These are phyloP conservation scores for Thymus mandschuricus DNA, from an alignment of 257 asterid species.

Conservation along the genomic window DNA sequence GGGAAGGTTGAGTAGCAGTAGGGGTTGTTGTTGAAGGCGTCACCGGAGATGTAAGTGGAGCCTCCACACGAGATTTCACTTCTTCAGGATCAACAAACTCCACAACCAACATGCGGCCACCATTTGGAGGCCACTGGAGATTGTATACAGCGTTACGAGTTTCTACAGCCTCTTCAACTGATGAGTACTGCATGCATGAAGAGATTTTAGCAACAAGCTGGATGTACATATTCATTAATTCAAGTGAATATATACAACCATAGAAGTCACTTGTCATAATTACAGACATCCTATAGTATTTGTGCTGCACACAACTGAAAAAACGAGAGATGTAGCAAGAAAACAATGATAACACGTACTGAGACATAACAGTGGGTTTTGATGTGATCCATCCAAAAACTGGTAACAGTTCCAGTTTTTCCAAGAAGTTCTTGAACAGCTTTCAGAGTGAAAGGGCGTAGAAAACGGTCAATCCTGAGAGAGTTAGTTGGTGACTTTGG, in stretches of 20 bases:
- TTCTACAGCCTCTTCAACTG: conserved; percentile 79
- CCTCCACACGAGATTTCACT: conserved; percentile 65
- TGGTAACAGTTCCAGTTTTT: conserved; percentile 65
- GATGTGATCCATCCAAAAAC: conserved; percentile 93
- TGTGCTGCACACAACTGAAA: background rate
- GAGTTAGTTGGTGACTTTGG: conserved; percentile 62
- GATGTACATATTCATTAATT: background rate
- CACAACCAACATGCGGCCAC: conserved; percentile 72
- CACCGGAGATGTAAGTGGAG: conserved; percentile 57
- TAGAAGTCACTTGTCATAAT: too few relatives aligned
- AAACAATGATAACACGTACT: conserved; percentile 47
- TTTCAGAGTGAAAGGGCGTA: conserved; percentile 90
- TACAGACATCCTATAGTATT: background rate
- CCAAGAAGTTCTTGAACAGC: conserved; percentile 87
- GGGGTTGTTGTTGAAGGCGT: conserved; percentile 47
- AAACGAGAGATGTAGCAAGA: background rate
- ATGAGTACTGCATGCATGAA: conserved; percentile 64
- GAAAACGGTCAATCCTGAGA: conserved; percentile 76
- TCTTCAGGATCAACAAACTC: conserved; percentile 84
- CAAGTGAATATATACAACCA: background rate
- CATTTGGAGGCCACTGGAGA: conserved; percentile 90
- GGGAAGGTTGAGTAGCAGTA: conserved; percentile 53
- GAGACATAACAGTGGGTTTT: conserved; percentile 93
- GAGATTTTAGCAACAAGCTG: conserved; percentile 16
- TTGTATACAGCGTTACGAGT: conserved; percentile 88